Evolutionary conservation across 768 basidiomycete genomes (phyloP), one percentile per base, ranked within the genome.

Genomic region (Royoungia palumana): DNA sequence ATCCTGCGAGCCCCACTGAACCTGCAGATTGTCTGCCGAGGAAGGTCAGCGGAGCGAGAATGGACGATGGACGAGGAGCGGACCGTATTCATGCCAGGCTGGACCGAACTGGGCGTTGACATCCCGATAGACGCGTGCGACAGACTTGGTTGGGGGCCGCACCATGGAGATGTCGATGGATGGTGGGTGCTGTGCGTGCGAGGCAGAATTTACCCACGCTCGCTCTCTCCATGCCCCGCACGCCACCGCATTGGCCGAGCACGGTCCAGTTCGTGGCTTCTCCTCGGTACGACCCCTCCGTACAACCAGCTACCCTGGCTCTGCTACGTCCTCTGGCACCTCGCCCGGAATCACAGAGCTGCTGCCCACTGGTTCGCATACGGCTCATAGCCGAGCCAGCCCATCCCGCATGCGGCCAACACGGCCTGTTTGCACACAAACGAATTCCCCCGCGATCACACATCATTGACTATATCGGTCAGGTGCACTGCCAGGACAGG

Each of bases 1-100:
- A 72, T 96, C 94, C 72, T 97, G 94, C 6, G 87, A 81, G 45
- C 94, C 94, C 94, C 94, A 97, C 59, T 94, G 89, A n/a, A 97
- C 89, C 70, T 93, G 90, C 12, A 97, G 78, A 68, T 94, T 94
- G 77, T 97, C 91, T 92, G 64, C 51, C 55, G 56, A 41, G 54
- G 50, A 43, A 55, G 22, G 37, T 64, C 16, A 66, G 61, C 12
- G 35, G 24, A 35, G 28, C 40, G 30, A 7, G 25, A 7, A 34
- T 27, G n/a, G 38, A 20, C 34, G 11, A 57, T 30, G 36, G 19
- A 6, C 25, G 4, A 35, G 17, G 25, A 53, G 64, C 75, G 59
- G 57, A 94, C 94, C 94, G 66, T 96, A 96, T 80, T 96, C 94
- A 67, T 92, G 86, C 94, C 94, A 96, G 55, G 89, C 81, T 51